Base-by-base conservation (phyloP, 371 early-diverging fungal species). In the Neoconidiobolus thromboides region DNA sequence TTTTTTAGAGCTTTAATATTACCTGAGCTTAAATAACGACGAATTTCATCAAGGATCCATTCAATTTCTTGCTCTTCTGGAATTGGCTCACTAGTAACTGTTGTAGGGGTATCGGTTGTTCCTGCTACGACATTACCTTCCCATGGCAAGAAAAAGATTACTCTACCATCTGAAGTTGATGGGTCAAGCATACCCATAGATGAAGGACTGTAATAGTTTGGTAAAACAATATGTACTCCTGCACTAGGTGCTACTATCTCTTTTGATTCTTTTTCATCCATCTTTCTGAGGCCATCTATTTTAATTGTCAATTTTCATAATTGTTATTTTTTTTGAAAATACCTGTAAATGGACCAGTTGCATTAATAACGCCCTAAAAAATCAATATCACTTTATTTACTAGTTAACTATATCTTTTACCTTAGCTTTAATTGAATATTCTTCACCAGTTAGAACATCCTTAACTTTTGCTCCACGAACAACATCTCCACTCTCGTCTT, bases 121-220 rank as follows among this genome's bases (percentile, higher is more conserved):
- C 99, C 99, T n/a, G 93, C 98, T 67, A 99, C 87, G 41, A 86
- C 83, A 70, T 87, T 87, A 42, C 93, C 95, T 70, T 94, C 87
- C 98, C 98, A 99, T 4, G 99, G 99, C 63, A 99, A 68, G 70
- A 99, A 91, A 82, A 98, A 99, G 60, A 98, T 87, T 42, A 99
- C 96, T 67, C 99, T 86, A 12, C 96, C 95, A 75, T 99, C 98
- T 62, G 82, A 84, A 2, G 99, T 98, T n/a, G 81, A 78, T 9
- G 98, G 96, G 72, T 99, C 96, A 53, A 99, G 67, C 61, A 99
- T 72, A 48, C 99, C 99, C 93, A 97, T 93, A 70, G 89, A 81
- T 54, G 83, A 78, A 43, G 98, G 96, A 52, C 85, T 83, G 67
- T 86, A 98, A 75, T 93, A 90, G 70, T 83, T 85, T 60, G 95